A percentile compares a stretch with the other conserved stretches of the same genome.
Evolutionary conservation across 83 land plant species (phyloP).

Genomic region (Diphasiastrum complanatum): DNA sequence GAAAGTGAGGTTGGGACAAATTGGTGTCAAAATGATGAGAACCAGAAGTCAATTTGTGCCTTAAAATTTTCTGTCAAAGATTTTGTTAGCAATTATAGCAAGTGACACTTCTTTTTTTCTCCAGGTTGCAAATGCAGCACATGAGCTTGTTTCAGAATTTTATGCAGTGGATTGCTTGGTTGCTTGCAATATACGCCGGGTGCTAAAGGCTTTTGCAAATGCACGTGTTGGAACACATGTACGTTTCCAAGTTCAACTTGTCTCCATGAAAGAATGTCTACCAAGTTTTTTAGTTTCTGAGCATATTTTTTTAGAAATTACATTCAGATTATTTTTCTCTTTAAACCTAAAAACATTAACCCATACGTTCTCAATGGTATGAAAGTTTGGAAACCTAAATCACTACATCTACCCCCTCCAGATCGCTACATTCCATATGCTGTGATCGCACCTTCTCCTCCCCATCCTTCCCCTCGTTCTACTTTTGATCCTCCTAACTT

Average conservation of each 20-base stretch:
- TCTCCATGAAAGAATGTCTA: neutral
- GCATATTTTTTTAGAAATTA: neutral
- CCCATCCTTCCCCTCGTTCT: no score
- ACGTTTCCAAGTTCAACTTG: neutral
- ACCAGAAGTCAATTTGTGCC: no score
- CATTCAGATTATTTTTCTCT: neutral
- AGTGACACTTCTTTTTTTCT: no score
- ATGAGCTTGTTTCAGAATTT: constrained; percentile 50
- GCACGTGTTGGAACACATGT: constrained; percentile 82
- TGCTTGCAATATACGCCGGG: constrained; percentile 58
- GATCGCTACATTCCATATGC: no score
- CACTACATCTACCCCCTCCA: neutral
- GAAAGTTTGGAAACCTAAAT: neutral
- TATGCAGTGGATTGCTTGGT: constrained; percentile 61
- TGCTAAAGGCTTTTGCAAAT: constrained; percentile 65
- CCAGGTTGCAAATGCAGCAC: constrained; percentile 68
- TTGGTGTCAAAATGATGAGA: no score
- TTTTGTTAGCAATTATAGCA: no score
- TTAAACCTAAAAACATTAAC: neutral
- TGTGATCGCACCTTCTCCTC: no score
- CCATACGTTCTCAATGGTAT: neutral
- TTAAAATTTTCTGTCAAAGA: no score
- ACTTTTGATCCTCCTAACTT: no score
- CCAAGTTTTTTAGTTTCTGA: neutral
- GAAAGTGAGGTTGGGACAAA: no score